Evolutionary conservation across 345 rosid species (phyloP).

Genomic region (Adansonia digitata): DNA sequence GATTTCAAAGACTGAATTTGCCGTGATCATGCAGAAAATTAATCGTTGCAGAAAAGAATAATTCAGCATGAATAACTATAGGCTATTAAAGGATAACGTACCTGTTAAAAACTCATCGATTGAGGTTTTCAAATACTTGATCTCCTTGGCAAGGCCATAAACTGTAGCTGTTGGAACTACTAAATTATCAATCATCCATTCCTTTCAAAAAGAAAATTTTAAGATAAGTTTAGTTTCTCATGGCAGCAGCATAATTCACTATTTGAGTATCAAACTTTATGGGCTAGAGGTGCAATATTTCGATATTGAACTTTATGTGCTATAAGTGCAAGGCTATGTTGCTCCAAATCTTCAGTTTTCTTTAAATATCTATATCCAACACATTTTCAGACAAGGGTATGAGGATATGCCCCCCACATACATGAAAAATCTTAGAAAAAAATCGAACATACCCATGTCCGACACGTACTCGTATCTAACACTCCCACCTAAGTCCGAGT

Average conservation of each 20-base stretch:
- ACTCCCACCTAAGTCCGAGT: too few relatives aligned
- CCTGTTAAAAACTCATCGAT: slow-evolving; percentile 76
- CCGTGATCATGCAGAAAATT: too few relatives aligned
- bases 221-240: too few relatives aligned
- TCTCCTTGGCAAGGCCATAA: slow-evolving; percentile 68
- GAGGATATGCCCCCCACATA: too few relatives aligned
- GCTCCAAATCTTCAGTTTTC: too few relatives aligned
- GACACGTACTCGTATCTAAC: too few relatives aligned
- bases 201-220: slow-evolving; percentile 39
- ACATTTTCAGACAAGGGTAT: too few relatives aligned
- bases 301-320: too few relatives aligned
- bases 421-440: too few relatives aligned
- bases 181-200: slow-evolving; percentile 77
- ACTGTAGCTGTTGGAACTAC: slow-evolving; percentile 76
- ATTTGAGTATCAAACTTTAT: neutral
- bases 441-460: too few relatives aligned
- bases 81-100: slow-evolving; percentile 22
- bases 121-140: slow-evolving; percentile 70
- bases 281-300: too few relatives aligned
- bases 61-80: neutral
- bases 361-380: too few relatives aligned
- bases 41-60: neutral
- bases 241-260: neutral
- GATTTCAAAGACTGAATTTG: neutral
- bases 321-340: neutral